Base-by-base conservation (phyloP, 129 eudicot genomes). In the Artemisia argyi region DNA sequence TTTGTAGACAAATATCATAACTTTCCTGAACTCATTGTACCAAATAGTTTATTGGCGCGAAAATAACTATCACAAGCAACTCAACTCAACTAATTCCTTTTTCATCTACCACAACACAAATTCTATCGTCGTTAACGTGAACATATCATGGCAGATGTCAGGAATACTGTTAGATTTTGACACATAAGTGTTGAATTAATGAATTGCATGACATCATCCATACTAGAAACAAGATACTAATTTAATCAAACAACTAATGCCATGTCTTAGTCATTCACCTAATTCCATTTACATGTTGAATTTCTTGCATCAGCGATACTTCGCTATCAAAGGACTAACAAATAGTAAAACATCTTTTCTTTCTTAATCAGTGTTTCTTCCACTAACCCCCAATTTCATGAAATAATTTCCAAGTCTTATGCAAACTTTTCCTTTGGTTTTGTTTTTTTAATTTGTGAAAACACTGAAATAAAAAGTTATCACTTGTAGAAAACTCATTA, bases 151-250 rank as follows among this genome's bases (percentile, higher is more conserved):
- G 59, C 50, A 58, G 52, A 76, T 59, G 69, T 32, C 61, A 61
- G 52, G 69, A 24, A 35, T 56, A 50, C 67, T 17, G 32, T 58
- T 48, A 76, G 61, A 48, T 47, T 53, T 11, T 71, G 64, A 28
- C 61, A 56, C 42, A 12, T 48, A 26, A 66, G 22, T 67, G 46
- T 75, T 39, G 57, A 50, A n/a, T n/a, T n/a, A n/a, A n/a, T n/a
- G n/a, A n/a, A 51, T 60, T 75, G 65, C 61, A 69, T 63, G 73
- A 39, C 60, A 62, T 63, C 72, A 77, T 62, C 81, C 53, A 22
- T 42, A 61, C 58, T 30, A 61, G 44, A 61, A 58, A 32, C 54
- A 35, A n/a, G 14, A 18, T 63, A 6, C 30, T 42, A 39, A 19
- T 14, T 18, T 10, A 63, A 35, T 62, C 30, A 8, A 51, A 52